Evolutionary conservation across 495 filamentous ascomycete genomes (phyloP).

Genomic region (Evernia prunastri): DNA sequence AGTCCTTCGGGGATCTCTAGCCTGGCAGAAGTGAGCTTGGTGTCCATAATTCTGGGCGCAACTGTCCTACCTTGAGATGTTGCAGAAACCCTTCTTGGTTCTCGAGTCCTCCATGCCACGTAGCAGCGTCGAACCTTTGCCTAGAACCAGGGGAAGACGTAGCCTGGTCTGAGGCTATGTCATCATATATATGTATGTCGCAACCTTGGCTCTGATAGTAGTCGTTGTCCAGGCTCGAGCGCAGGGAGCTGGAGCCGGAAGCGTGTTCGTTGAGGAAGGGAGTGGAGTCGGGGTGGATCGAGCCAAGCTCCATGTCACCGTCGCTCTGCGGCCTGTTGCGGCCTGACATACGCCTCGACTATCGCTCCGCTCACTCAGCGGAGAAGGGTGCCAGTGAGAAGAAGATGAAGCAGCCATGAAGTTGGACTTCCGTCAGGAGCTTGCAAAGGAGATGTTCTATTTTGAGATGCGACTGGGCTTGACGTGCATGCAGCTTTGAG

Average conservation of each 20-base stretch:
- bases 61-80: slow-evolving; percentile 4
- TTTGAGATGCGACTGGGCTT: background rate
- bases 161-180: background rate
- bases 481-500: background rate
- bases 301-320: background rate
- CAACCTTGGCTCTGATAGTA: background rate
- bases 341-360: background rate
- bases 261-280: background rate
- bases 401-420: background rate
- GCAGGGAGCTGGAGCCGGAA: background rate
- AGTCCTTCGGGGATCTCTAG: background rate
- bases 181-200: slow-evolving; percentile 5
- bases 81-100: background rate
- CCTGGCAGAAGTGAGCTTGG: background rate
- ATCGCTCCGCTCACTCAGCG: background rate
- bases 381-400: background rate
- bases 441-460: background rate
- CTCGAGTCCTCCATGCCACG: slow-evolving; percentile 1
- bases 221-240: slow-evolving; percentile 7
- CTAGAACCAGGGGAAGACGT: background rate
- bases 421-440: background rate
- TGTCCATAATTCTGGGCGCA: background rate
- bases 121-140: background rate
- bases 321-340: background rate
- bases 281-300: background rate